Conservation (phyloP, 2,329 filamentous ascomycete genomes). For the Teratosphaeria epicoccoides region DNA sequence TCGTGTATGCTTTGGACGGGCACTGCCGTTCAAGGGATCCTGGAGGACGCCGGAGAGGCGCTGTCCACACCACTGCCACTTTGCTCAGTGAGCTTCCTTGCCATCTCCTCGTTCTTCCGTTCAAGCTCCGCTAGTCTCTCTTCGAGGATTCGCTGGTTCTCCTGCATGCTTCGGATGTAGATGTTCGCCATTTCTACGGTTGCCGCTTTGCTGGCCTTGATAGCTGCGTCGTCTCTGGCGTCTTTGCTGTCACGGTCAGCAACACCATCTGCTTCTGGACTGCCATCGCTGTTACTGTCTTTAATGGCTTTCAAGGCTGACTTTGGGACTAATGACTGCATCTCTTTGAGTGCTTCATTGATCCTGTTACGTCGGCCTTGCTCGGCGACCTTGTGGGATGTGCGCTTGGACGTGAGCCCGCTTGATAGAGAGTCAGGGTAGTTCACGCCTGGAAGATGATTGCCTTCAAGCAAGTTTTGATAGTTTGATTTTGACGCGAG, state of each 20-base stretch:
- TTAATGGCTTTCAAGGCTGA: constrained; percentile 15
- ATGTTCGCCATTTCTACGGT: constrained; percentile 96
- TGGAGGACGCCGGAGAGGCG: neutral
- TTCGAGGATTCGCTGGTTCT: constrained; percentile 37
- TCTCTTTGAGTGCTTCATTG: constrained; percentile 84
- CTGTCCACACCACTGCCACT: neutral
- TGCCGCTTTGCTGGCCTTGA: constrained; percentile 75
- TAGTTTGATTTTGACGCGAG: constrained; percentile 95
- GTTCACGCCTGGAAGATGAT: constrained; percentile 70
- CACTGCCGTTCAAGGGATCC: neutral
- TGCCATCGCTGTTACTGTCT: constrained; percentile 28
- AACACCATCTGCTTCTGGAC: constrained; percentile 38
- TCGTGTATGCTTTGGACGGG: neutral
- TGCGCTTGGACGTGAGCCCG: constrained; percentile 89
- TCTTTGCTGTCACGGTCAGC: constrained; percentile 29
- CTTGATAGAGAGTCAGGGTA: constrained; percentile 75
- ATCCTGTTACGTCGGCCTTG: constrained; percentile 92
- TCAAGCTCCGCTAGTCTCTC: constrained; percentile 17
- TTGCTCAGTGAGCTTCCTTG: constrained; percentile 11
- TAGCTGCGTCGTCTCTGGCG: constrained; percentile 25
- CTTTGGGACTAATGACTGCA: constrained; percentile 72
- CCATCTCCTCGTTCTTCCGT: constrained; percentile 38
- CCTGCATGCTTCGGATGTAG: constrained; percentile 78
- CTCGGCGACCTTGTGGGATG: constrained; percentile 95
- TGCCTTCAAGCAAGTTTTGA: constrained; percentile 92